Evolutionary conservation across 129 eudicot genomes (phyloP).

Genomic region (Flaveria brownii): DNA sequence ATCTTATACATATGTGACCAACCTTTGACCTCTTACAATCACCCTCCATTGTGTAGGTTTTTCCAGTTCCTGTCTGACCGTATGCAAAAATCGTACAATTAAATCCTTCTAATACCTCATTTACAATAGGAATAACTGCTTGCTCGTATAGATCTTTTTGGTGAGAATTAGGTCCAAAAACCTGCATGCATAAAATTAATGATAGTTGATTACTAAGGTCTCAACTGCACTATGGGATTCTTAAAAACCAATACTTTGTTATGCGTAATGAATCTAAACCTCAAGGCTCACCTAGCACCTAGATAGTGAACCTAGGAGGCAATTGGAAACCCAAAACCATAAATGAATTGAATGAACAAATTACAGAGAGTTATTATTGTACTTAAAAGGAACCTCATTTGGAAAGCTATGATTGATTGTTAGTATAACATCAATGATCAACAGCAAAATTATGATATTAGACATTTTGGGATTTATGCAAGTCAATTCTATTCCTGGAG

Average conservation of each 20-base stretch:
- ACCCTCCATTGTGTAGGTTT: constrained; percentile 98
- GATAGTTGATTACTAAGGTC: not conserved
- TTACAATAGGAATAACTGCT: constrained; percentile 85
- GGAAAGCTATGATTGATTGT: not conserved
- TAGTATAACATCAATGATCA: not conserved
- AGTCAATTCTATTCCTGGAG: not conserved
- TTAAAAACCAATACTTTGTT: not conserved
- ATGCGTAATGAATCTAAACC: not conserved
- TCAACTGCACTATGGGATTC: not conserved
- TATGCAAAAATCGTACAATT: constrained; percentile 97
- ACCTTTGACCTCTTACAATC: constrained; percentile 91
- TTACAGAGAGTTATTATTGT: not conserved
- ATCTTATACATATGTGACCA: not conserved
- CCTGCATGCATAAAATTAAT: constrained; percentile 44
- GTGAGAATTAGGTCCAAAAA: constrained; percentile 83
- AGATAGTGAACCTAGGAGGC: too few species aligned
- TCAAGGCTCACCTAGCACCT: not conserved
- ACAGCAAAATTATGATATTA: not conserved
- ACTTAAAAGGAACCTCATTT: not conserved
- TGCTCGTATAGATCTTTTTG: constrained; percentile 90
- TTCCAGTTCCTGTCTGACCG: constrained; percentile 98
- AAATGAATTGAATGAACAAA: constrained; percentile 3
- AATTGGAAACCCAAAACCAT: not conserved
- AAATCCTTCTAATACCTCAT: constrained; percentile 92
- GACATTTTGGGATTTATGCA: not conserved